Conservation (phyloP, 768 basidiomycete species). For the Boletus tomentosulus region DNA sequence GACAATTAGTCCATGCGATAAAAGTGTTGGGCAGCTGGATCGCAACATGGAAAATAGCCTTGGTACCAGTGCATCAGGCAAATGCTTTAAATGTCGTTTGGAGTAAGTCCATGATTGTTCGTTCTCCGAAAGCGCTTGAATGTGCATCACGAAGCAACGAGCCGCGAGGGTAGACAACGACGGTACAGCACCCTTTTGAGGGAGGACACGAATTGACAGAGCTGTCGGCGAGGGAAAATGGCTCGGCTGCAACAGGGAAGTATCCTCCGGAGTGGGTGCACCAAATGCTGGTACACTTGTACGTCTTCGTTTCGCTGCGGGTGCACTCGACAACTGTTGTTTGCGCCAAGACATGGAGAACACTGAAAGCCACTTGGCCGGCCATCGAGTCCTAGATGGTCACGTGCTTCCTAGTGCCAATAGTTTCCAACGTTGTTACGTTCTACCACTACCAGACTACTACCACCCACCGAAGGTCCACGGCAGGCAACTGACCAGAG, state of each 20-base stretch:
- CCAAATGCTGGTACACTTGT: slow-evolving; percentile 32
- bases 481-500: too few species aligned
- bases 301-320: slow-evolving; percentile 15
- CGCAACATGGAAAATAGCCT: slow-evolving; percentile 50
- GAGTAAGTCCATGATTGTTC: slow-evolving; percentile 38
- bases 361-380: too few species aligned
- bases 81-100: slow-evolving; percentile 36
- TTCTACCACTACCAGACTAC: too few species aligned
- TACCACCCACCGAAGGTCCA: too few species aligned
- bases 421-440: too few species aligned
- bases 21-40: slow-evolving; percentile 44
- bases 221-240: slow-evolving; percentile 48
- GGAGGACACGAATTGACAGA: slow-evolving; percentile 42
- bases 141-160: slow-evolving; percentile 46
- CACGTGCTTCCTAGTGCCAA: too few species aligned
- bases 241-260: slow-evolving; percentile 32
- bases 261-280: slow-evolving; percentile 44
- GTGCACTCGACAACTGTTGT: neutral
- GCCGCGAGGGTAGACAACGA: slow-evolving; percentile 48
- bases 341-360: neutral
- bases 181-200: slow-evolving; percentile 32
- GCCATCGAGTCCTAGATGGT: too few species aligned
- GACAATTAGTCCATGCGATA: slow-evolving; percentile 52
- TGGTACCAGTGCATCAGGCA: slow-evolving; percentile 52
- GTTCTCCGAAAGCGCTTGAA: slow-evolving; percentile 38